Base-by-base conservation (phyloP, 768 basidiomycete genomes). In the Rhizopogon vesiculosus region DNA sequence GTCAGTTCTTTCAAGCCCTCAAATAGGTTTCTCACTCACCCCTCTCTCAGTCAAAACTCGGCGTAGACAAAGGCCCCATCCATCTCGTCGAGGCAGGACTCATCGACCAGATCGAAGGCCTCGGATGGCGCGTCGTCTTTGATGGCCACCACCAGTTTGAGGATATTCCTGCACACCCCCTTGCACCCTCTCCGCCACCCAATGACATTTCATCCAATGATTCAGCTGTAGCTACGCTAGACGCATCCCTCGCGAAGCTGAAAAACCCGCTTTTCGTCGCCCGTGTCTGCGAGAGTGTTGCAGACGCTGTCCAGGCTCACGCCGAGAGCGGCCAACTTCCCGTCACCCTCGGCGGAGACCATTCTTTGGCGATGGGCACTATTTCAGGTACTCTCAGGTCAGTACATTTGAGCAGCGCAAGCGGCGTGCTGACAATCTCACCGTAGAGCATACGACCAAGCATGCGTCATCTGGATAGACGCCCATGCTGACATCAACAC, bases 401-500 rank as follows among this genome's bases (percentile, higher is more conserved):
- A 65, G 79, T 54, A 41, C 16, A 3, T 9, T 44, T 35, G 29
- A 25, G 12, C 35, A 38, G 12, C 35, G 5, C 5, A 10, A 38
- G 35, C 13, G 35, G 35, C 31, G 53, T 28, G 38, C 50, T 59
- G 25, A 64, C 53, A 50, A 18, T 49, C 42, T 18, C 22, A 25
- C 40, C 53, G 25, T 49, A 92, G 91, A 55, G 75, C 78, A 45
- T 79, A 91, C 65, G 86, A 89, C 12, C 82, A 92, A 29, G 85
- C 90, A 22, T 91, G 91, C 67, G 86, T 99, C 38, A 76, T 99
- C 58, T 98, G 97, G 97, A 77, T 98, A 56, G 97, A 99, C 67
- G 97, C 97, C 3, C 97, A 98, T 64, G 89, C 93, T 18, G 97
- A 98, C 68, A 93, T 99, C 75, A 98, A 99, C 72, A 97, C 95